Percentiles rank a stretch among this genome's conserved stretches.
These are phyloP conservation scores for Zasmidium cellare DNA, from an alignment of 2,329 filamentous ascomycete species.

Conservation along the genomic window DNA sequence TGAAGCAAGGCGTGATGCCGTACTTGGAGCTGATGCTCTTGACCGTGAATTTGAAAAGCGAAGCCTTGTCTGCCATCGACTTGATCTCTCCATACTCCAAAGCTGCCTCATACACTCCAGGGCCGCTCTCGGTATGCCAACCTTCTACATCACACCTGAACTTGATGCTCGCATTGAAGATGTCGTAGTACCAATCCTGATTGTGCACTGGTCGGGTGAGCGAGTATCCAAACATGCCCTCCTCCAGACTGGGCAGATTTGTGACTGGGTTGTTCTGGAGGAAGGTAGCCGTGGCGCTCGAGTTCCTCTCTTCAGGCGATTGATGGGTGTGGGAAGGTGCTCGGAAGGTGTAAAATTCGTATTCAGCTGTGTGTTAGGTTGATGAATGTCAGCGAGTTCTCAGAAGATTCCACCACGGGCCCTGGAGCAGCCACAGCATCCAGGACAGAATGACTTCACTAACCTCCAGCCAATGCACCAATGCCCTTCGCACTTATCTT, in stretches of 20 bases:
- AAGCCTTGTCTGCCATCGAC: slow-evolving; percentile 88
- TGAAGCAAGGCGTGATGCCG: slow-evolving; percentile 95
- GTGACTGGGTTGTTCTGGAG: slow-evolving; percentile 71
- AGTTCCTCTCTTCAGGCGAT: slow-evolving; percentile 55
- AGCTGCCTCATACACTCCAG: slow-evolving; percentile 92
- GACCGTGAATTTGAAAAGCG: slow-evolving; percentile 91
- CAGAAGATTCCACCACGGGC: no score
- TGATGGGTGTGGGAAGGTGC: slow-evolving; percentile 53
- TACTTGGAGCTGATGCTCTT: slow-evolving; percentile 85
- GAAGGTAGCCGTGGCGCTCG: slow-evolving; percentile 71
- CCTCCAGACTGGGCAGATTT: slow-evolving; percentile 75
- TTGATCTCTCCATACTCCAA: slow-evolving; percentile 86
- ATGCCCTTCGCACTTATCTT: slow-evolving; percentile 70
- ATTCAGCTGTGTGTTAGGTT: slow-evolving; percentile 66
- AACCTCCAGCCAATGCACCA: slow-evolving; percentile 86
- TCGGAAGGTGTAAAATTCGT: slow-evolving; percentile 92
- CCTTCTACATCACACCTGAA: slow-evolving; percentile 85
- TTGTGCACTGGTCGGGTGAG: slow-evolving; percentile 85
- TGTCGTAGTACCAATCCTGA: slow-evolving; percentile 86
- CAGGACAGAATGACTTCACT: slow-evolving; percentile 30
- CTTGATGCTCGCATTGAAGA: slow-evolving; percentile 75
- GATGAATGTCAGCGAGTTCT: neutral
- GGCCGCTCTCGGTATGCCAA: slow-evolving; percentile 93
- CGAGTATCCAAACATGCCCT: slow-evolving; percentile 96
- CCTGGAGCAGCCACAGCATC: neutral